Evolutionary conservation across 2,329 filamentous ascomycete species (phyloP), one percentile per base, ranked within the genome.

Genomic region (Aureobasidium pullulans): DNA sequence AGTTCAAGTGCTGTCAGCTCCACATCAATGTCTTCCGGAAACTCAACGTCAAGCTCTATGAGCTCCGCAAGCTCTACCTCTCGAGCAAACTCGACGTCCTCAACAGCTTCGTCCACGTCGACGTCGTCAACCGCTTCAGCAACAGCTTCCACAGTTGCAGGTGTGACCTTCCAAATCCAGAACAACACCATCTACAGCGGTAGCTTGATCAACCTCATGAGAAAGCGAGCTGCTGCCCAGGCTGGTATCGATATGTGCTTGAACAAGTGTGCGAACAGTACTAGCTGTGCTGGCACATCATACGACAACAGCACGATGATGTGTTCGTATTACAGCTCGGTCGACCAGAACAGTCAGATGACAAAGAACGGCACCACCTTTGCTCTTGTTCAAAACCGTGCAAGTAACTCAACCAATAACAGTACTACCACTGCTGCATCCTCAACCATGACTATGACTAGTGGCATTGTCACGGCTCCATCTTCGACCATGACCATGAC

Each of bases 211-310:
- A 44, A 57, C 1, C n/a, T 42, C 16, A 37, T 28, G 52, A 46
- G 29, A 44, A 56, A 57, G 19, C 15, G 52, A 28, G 31, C 42
- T 4, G 28, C 39, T 4, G 15, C 42, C 7, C 7, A n/a, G 8
- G 2, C 6, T 29, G 31, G 40, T 13, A 36, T 57, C 31, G 6
- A 57, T 5, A 19, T 15, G n/a, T 57, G 52, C 31, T 10, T 57
- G 40, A 16, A 46, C 52, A 57, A 57, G 8, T 57, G 52, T 46
- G 52, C 52, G n/a, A 46, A 19, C 15, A 57, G 31, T 13, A 28
- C 52, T 2, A n/a, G 11, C 11, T 57, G 52, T 7, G 11, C 19
- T 16, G 52, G 31, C 6, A 57, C 52, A 1, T 16, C 52, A n/a
- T 46, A 57, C 11, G 42, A 57, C 42, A 44, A 23, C 6, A 57